Percentiles rank a stretch among this genome's conserved stretches.
These are phyloP conservation scores for Noccaea bulbosa DNA, from an alignment of 345 rosid species.

Conservation along the genomic window DNA sequence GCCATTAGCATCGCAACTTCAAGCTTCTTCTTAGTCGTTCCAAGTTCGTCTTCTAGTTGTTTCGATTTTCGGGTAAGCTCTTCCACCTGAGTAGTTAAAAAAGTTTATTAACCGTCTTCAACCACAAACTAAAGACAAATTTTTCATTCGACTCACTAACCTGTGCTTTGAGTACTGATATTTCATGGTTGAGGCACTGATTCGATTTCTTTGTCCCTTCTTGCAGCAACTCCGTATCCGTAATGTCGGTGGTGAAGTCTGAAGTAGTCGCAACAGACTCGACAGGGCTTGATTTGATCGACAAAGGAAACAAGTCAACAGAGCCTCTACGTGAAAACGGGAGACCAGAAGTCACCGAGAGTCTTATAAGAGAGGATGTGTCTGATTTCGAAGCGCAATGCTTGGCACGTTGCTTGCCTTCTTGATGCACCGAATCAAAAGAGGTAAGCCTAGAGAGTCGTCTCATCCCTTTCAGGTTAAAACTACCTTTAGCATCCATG, in stretches of 20 bases:
- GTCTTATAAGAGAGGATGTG: constrained; percentile 49
- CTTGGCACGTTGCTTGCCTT: constrained; percentile 44
- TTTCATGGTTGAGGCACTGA: constrained; percentile 52
- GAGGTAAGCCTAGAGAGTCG: constrained; percentile 53
- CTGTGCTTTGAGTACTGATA: constrained; percentile 65
- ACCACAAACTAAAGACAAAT: neutral
- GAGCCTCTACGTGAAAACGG: constrained; percentile 48
- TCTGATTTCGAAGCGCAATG: constrained; percentile 49
- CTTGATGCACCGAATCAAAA: constrained; percentile 53
- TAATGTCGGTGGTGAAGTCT: constrained; percentile 37
- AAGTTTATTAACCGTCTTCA: neutral
- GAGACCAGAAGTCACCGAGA: constrained; percentile 49
- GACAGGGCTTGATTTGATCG: constrained; percentile 55
- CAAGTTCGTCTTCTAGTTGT: constrained; percentile 58
- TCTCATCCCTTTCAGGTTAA: constrained; percentile 41
- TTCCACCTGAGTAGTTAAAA: constrained; percentile 55
- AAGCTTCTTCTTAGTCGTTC: constrained; percentile 52
- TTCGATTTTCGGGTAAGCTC: constrained; percentile 58
- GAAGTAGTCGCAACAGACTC: constrained; percentile 53
- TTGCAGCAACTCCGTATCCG: constrained; percentile 50
- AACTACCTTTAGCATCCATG: constrained; percentile 44
- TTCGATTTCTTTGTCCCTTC: constrained; percentile 53
- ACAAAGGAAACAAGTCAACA: constrained; percentile 54
- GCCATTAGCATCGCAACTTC: constrained; percentile 56
- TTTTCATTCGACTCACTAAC: constrained; percentile 42